These are phyloP conservation scores for Chimonanthus praecox DNA, from an alignment of 164 flowering plant genomes.

Conservation along the genomic window DNA sequence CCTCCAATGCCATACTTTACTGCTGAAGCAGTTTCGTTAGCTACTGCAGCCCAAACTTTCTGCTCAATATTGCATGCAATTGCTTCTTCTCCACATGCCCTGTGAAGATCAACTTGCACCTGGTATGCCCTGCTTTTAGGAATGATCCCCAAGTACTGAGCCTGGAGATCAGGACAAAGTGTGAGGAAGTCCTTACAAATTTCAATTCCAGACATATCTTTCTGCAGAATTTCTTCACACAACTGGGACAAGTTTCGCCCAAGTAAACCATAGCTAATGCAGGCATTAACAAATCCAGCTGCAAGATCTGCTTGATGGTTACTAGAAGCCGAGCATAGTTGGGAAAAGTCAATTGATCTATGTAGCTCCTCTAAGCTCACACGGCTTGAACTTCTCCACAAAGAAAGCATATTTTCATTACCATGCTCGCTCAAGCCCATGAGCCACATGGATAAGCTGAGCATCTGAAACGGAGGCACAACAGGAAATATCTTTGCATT, in stretches of 20 bases:
- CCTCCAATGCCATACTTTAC: slow-evolving; percentile 86
- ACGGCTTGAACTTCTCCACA: slow-evolving; percentile 65
- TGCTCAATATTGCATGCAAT: slow-evolving; percentile 51
- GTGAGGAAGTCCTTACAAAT: slow-evolving; percentile 62
- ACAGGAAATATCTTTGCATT: slow-evolving; percentile 83
- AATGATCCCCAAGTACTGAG: slow-evolving; percentile 56
- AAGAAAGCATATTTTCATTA: slow-evolving; percentile 27
- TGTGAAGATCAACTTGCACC: slow-evolving; percentile 87
- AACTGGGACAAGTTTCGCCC: slow-evolving; percentile 84
- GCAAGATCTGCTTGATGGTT: slow-evolving; percentile 94
- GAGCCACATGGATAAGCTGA: slow-evolving; percentile 67
- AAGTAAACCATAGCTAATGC: slow-evolving; percentile 79
- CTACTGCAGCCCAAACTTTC: slow-evolving; percentile 87
- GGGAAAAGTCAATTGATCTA: slow-evolving; percentile 70
- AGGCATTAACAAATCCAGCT: slow-evolving; percentile 82
- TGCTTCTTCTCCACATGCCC: slow-evolving; percentile 56
- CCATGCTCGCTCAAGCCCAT: slow-evolving; percentile 55
- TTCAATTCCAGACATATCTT: slow-evolving; percentile 54
- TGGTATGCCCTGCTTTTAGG: slow-evolving; percentile 91
- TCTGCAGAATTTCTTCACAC: slow-evolving; percentile 80
- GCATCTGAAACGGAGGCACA: slow-evolving; percentile 64
- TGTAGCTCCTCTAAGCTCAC: slow-evolving; percentile 93
- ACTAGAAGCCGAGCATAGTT: slow-evolving; percentile 69
- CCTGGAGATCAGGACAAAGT: slow-evolving; percentile 52
- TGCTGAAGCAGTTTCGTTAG: slow-evolving; percentile 91